Percentiles rank a stretch among this genome's conserved stretches.
phyloP scores from a whole-genome alignment of 331 rosid genomes.

The Erythrophleum ivorense region DNA sequence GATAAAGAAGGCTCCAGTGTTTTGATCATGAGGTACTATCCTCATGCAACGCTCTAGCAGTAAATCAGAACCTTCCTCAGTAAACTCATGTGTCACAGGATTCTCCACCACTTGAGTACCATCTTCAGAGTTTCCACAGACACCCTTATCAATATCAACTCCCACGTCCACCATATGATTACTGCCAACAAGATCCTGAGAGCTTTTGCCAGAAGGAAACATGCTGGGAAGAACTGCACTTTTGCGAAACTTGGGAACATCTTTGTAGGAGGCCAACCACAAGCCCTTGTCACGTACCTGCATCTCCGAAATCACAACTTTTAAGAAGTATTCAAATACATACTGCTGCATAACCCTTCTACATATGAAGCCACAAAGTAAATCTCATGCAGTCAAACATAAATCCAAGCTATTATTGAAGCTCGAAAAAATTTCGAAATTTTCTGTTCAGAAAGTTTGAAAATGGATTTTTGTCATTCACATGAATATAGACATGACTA shows the following conservation, averaged over 20 bases:
- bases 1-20: constrained; percentile 93
- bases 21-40: constrained; percentile 95
- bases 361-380: constrained; percentile 9
- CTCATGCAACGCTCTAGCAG: constrained; percentile 91
- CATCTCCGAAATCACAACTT: constrained; percentile 38
- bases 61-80: constrained; percentile 72
- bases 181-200: constrained; percentile 40
- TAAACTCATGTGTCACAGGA: constrained; percentile 44
- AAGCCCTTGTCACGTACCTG: constrained; percentile 83
- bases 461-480: constrained; percentile 11
- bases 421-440: neutral
- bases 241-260: constrained; percentile 70
- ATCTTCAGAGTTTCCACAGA: constrained; percentile 53
- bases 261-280: constrained; percentile 75
- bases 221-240: constrained; percentile 67
- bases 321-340: constrained; percentile 10
- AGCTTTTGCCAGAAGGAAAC: constrained; percentile 85
- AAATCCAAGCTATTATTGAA: neutral
- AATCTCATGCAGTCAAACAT: neutral
- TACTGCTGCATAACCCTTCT: constrained; percentile 12
- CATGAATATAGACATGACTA: neutral
- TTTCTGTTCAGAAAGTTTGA: constrained; percentile 23
- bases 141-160: constrained; percentile 49
- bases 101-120: constrained; percentile 43
- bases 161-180: constrained; percentile 41